Evolutionary conservation across 1,284 basidiomycete genomes (phyloP).

Genomic region (Pseudozyma flocculosa): DNA sequence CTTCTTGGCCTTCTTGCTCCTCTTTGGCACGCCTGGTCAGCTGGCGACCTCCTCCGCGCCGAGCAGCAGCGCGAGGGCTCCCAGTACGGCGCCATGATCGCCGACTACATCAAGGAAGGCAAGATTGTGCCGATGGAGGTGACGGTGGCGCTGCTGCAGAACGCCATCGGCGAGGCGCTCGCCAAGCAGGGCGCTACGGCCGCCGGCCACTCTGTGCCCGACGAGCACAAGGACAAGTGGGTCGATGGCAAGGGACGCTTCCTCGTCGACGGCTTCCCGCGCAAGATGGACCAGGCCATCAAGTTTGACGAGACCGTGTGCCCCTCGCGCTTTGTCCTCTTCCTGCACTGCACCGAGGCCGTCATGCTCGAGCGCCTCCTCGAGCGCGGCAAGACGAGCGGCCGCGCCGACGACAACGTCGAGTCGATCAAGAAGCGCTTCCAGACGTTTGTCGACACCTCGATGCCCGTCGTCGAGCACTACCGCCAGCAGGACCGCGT

Average conservation of each 20-base stretch:
- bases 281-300: conserved; percentile 96
- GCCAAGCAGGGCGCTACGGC: conserved; percentile 24
- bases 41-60: conserved; percentile 91
- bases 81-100: conserved; percentile 81
- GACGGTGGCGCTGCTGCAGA: conserved; percentile 90
- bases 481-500: conserved; percentile 75
- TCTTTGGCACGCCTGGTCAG: conserved; percentile 61
- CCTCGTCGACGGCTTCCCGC: conserved; percentile 95
- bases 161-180: conserved; percentile 78
- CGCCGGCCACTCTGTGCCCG: conserved; percentile 17
- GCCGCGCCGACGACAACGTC: conserved; percentile 90
- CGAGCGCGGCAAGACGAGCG: conserved; percentile 88
- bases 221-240: conserved; percentile 65
- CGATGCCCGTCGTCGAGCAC: conserved; percentile 93
- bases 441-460: conserved; percentile 82
- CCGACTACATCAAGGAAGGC: conserved; percentile 85
- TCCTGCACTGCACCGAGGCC: conserved; percentile 84
- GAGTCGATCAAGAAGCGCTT: conserved; percentile 97
- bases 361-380: conserved; percentile 83
- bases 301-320: conserved; percentile 85
- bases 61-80: conserved; percentile 88
- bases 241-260: conserved; percentile 76
- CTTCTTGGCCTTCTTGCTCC: background rate
- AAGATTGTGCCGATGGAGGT: conserved; percentile 96
- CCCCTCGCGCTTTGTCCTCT: conserved; percentile 75